Base-by-base conservation (phyloP, 2,329 filamentous ascomycete species). In the Aspergillus intermedius region DNA sequence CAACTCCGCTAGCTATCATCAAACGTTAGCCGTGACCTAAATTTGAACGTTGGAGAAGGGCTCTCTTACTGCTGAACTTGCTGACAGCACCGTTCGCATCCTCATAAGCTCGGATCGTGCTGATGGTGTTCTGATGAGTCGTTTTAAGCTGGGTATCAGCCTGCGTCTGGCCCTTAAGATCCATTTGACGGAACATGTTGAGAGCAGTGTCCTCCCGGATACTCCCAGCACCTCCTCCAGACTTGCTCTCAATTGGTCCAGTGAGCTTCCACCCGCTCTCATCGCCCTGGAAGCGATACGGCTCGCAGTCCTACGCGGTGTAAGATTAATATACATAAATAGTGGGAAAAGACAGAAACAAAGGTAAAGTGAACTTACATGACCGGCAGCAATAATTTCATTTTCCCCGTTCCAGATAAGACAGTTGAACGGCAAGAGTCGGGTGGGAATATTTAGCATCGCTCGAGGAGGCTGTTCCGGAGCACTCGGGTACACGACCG, bases 111-210 rank as follows among this genome's bases (percentile, higher is more conserved):
- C 93, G 82, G 45, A 98, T 76, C 2, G 84, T 95, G 63, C 82
- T 89, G 65, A 98, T 88, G 22, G 91, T 95, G 73, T 98, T 98
- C 69, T 98, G 93, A 72, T 98, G 93, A 42, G 93, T 83, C 9
- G 93, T 97, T 74, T 89, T 93, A 59, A 98, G 78, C 74, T 95
- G 88, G 3, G 91, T 96, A 67, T 97, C 91, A 62, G 95, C 90
- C 65, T 88, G 88, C 48, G 78, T 76, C 73, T 95, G 95, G 54
- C 93, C 93, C 78, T 93, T 95, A 56, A 98, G 78, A 71, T 98
- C 93, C 93, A 98, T 97, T 75, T 96, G 91, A 62, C 84, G 83
- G 75, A 98, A 98, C 89, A 97, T 95, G 72, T 97, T 95, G 68
- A 96, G 76, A 21, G 93, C 93, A 56, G 87, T 93, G 69, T 97